Base-by-base conservation (phyloP, 2,329 filamentous ascomycete species). In the Epichloe brachyelytri region DNA sequence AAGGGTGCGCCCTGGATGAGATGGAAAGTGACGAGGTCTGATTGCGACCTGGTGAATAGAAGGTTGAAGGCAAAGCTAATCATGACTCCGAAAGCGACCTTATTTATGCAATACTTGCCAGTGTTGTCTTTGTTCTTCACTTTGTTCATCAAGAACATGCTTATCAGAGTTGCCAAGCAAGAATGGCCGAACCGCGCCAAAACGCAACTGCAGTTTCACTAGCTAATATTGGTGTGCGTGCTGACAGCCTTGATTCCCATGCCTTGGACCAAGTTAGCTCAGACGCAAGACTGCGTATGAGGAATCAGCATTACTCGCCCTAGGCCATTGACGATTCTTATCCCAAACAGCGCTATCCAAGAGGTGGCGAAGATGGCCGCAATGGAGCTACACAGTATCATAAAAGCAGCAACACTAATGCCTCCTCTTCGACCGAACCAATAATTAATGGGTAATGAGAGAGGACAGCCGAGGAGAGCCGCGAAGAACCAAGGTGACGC, bases 181-280 rank as follows among this genome's bases (percentile, higher is more conserved):
- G 62, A 15, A 74, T 71, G 1, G 69, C 69, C 12, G 70, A 71
- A 1, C 72, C 72, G 57, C 72, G 63, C 72, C 72, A 74, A 54
- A 69, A 73, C 0, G 70, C 69, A 14, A 73, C 64, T 0, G 71
- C 69, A 0, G 70, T 73, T 56, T 75, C 72, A 7, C 69, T 70
- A 2, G 71, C 71, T 2, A 75, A 62, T 15, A 74, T 72, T 0
- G 72, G 69, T 0, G 71, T 71, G 38, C 70, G 71, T 71, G 38
- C 70, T 74, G 37, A 74, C 71, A 0, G 72, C 72, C 53, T 74
- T 74, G 26, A 75, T 65, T 0, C 72, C 72, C 72, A 75, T 75
- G 1, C 69, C 71, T 66, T 65, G 44, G n/a, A 3, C 6, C 2
- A 46, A 30, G 11, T 58, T 8, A 53, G 46, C 4, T 2, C 34